Percentiles rank a stretch among this genome's conserved stretches.
Conservation (phyloP, 257 asterid genomes). For the Penstemon eatonii region DNA sequence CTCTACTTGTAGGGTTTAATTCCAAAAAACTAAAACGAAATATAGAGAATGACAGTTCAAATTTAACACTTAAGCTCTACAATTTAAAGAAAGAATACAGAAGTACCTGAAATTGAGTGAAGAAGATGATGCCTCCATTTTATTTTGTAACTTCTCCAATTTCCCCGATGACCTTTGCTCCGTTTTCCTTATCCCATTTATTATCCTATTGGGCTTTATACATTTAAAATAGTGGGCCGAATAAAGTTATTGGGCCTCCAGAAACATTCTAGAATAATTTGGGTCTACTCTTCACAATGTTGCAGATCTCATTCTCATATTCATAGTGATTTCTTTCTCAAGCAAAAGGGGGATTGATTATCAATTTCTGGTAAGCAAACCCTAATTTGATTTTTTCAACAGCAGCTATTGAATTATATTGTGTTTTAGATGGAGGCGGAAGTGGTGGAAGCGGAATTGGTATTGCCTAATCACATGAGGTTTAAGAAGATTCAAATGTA, state of each 20-base stretch:
- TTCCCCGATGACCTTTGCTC: background rate
- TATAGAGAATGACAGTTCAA: conserved; percentile 1
- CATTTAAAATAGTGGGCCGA: conserved; percentile 3
- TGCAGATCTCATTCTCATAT: too few species aligned
- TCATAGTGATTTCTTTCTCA: too few species aligned
- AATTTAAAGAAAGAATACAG: background rate
- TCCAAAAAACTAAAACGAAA: conserved; percentile 15
- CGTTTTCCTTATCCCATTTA: too few species aligned
- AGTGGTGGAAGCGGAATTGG: conserved; percentile 82
- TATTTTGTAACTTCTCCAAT: background rate
- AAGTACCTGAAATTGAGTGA: conserved; percentile 40
- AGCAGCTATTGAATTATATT: background rate
- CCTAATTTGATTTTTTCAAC: background rate
- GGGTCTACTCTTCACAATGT: too few species aligned
- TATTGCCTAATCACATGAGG: conserved; percentile 67
- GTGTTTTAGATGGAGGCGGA: conserved; percentile 64
- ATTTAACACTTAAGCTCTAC: background rate
- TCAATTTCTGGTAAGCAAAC: conserved; percentile 4
- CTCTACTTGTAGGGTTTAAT: conserved; percentile 38
- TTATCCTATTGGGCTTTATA: too few species aligned
- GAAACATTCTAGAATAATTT: too few species aligned
- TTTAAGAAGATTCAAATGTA: conserved; percentile 90
- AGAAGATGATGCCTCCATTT: conserved; percentile 50
- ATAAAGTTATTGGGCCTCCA: too few species aligned
- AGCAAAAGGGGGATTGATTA: too few species aligned